phyloP scores from a whole-genome alignment of 164 flowering plant genomes.

The Protea cynaroides region DNA sequence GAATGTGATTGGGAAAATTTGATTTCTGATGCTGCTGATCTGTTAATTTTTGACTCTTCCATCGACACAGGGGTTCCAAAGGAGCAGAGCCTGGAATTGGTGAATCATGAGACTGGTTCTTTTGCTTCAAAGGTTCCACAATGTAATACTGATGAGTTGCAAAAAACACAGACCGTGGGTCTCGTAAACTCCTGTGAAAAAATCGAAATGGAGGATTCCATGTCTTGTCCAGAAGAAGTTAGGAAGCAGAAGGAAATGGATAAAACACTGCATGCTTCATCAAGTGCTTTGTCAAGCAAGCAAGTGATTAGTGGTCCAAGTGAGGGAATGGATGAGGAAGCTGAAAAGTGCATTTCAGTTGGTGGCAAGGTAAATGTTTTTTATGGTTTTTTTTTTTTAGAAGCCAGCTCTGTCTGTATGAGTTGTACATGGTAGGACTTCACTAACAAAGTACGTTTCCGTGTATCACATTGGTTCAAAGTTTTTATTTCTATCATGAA shows the following conservation, averaged over 20 bases:
- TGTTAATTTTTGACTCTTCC: constrained; percentile 58
- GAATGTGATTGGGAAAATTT: constrained; percentile 73
- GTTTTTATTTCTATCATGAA: not conserved
- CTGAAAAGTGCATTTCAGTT: constrained; percentile 9
- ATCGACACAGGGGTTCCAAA: constrained; percentile 31
- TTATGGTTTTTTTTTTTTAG: not conserved
- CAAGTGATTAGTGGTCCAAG: constrained; percentile 16
- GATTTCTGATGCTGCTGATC: constrained; percentile 50
- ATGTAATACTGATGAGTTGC: constrained; percentile 16
- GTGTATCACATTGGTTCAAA: not conserved
- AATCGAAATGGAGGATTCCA: constrained; percentile 17
- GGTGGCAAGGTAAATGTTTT: constrained; percentile 18
- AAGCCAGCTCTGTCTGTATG: not conserved
- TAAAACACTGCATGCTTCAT: constrained; percentile 17
- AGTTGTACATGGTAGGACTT: not conserved
- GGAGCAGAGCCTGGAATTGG: constrained; percentile 28
- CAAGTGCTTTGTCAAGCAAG: constrained; percentile 15
- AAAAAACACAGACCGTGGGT: constrained; percentile 16
- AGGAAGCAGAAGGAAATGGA: constrained; percentile 21
- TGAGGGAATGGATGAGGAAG: constrained; percentile 26
- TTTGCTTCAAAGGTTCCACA: constrained; percentile 21
- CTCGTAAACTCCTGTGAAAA: constrained; percentile 16
- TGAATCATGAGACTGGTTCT: constrained; percentile 23
- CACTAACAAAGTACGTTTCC: not conserved
- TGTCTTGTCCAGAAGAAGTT: constrained; percentile 23